phyloP scores from a whole-genome alignment of 305 asterid species.

The Fraxinus greggii region DNA sequence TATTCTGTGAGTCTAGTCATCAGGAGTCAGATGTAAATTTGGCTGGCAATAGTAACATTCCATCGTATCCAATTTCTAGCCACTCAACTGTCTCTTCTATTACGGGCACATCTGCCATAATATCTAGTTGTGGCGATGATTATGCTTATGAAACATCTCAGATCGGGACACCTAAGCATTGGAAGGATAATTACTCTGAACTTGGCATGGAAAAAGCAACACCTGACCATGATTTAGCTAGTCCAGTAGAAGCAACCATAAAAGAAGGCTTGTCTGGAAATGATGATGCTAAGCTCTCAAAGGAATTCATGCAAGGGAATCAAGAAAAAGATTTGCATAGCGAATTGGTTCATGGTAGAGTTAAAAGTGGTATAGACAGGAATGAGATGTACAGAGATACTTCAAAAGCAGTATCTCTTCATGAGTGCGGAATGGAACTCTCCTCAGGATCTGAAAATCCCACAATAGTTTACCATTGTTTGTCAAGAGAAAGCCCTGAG shows the following conservation, averaged over 20 bases:
- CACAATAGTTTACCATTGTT: background rate
- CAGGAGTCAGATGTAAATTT: conserved; percentile 26
- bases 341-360: conserved; percentile 17
- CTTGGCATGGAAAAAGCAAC: conserved; percentile 26
- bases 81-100: background rate
- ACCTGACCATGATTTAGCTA: conserved; percentile 24
- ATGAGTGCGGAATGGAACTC: conserved; percentile 19
- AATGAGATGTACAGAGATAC: conserved; percentile 5
- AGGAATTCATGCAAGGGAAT: conserved; percentile 30
- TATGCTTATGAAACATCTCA: conserved; percentile 44
- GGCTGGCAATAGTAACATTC: conserved; percentile 31
- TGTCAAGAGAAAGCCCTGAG: conserved; percentile 23
- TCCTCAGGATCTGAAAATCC: conserved; percentile 11
- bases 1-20: conserved; percentile 48
- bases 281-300: conserved; percentile 25
- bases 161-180: conserved; percentile 30
- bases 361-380: background rate
- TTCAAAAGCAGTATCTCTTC: conserved; percentile 8
- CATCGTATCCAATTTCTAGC: conserved; percentile 35
- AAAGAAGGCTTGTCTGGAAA: conserved; percentile 31
- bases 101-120: conserved; percentile 34
- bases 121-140: conserved; percentile 32
- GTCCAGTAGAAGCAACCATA: conserved; percentile 27
- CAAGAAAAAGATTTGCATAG: conserved; percentile 16
- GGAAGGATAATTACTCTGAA: conserved; percentile 25